These are phyloP conservation scores for Hypoxylon lenormandii DNA, from an alignment of 495 filamentous ascomycete species.

Conservation along the genomic window DNA sequence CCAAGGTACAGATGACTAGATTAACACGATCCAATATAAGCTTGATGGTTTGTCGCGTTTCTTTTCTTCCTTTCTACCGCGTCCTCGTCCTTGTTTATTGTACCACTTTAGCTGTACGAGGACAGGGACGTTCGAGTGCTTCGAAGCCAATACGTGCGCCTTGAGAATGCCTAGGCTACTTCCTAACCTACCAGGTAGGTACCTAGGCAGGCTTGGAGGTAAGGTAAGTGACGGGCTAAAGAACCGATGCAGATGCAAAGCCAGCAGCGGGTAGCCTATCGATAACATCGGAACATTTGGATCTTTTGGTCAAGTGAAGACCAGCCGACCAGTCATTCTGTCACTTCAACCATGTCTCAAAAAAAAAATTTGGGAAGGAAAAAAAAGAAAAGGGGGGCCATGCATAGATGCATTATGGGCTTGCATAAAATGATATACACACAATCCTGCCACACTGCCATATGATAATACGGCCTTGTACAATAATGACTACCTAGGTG, in stretches of 20 bases:
- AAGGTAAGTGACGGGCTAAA: not conserved
- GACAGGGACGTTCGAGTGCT: conserved; percentile 13
- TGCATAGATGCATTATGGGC: too few species aligned
- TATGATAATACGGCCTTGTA: too few species aligned
- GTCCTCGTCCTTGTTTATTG: conserved; percentile 43
- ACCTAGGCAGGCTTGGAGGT: too few species aligned
- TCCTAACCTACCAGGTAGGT: too few species aligned
- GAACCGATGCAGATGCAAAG: conserved; percentile 31
- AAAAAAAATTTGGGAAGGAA: too few species aligned
- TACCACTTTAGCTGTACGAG: conserved; percentile 33
- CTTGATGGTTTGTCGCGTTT: conserved; percentile 22
- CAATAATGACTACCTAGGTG: too few species aligned
- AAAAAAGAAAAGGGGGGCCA: too few species aligned
- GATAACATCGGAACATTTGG: conserved; percentile 30
- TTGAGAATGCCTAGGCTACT: conserved; percentile 28
- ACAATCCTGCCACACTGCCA: too few species aligned
- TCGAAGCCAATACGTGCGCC: conserved; percentile 31
- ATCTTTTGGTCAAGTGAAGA: conserved; percentile 14
- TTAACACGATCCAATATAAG: conserved; percentile 24
- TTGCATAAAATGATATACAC: too few species aligned
- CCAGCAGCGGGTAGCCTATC: conserved; percentile 34
- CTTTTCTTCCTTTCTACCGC: conserved; percentile 12
- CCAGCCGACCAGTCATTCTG: conserved; percentile 35
- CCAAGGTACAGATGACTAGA: not conserved
- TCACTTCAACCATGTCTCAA: conserved; percentile 32